Evolutionary conservation across 345 rosid species (phyloP), one percentile per base, ranked within the genome.

Genomic region (Pugionium cornutum): DNA sequence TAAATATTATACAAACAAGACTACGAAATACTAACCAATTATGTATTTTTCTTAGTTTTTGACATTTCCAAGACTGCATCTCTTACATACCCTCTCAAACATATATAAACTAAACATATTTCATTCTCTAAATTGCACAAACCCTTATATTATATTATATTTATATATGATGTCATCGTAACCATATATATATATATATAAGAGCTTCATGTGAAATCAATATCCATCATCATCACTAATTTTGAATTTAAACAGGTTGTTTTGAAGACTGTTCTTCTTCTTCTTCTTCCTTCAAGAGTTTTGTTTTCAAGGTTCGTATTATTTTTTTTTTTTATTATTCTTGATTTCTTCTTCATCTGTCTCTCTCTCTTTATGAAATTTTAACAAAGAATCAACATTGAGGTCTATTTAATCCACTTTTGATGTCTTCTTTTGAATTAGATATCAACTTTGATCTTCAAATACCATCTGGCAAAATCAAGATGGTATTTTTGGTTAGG

Each of bases 121-220:
- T 45, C 66, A 62, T 45, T 40, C 54, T 70, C 48, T 46, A 70
- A 62, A 61, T 18, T 18, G 46, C 26, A 7, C 53, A 46, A 25
- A 51, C 37, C 31, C 30, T 29, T 25, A 49, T 48, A 6, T 28
- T 35, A 35, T 39, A 39, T 39, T 58, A n/a, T 58, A 46, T 27
- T 63, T 43, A 37, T 55, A 37, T 55, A 63, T 64, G 64, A 56
- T 63, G 45, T 48, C 53, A 47, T 64, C 58, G n/a, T 63, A 55
- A 63, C 45, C 53, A 71, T 56, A 35, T 35, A 35, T 35, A 35
- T 35, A 35, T 40, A 4, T 31, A 25, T 30, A 63, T 55, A 55
- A 47, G 46, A 48, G 64, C 30, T 28, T 27, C 39, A 57, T 54
- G 63, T 62, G 40, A 30, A 48, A 26, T 48, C 64, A 28, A 26